phyloP scores from a whole-genome alignment of 2,329 filamentous ascomycete genomes.

The Aureobasidium mangrovei region DNA sequence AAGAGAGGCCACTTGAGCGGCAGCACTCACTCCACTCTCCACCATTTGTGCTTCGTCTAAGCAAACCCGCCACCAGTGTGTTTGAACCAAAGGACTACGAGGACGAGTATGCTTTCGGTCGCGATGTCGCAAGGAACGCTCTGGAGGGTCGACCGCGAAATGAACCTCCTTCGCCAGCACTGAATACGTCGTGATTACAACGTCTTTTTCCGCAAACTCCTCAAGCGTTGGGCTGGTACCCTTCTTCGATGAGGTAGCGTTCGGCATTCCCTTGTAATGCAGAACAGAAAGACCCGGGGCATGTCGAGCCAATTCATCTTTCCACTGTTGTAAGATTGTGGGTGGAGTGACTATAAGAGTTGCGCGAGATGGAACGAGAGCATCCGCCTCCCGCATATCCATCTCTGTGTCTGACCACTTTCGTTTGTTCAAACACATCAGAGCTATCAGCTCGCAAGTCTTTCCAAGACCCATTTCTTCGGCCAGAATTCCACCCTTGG shows the following conservation, averaged over 20 bases:
- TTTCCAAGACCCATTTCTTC: conserved; percentile 83
- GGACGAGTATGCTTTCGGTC: conserved; percentile 56
- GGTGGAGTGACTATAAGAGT: conserved; percentile 56
- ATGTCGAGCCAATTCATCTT: conserved; percentile 49
- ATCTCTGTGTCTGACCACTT: conserved; percentile 13
- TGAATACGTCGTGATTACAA: conserved; percentile 55
- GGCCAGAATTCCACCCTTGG: conserved; percentile 57
- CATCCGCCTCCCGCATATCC: neutral
- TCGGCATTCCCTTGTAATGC: conserved; percentile 46
- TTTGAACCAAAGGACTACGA: conserved; percentile 67
- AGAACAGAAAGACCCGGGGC: conserved; percentile 48
- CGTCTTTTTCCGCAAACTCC: conserved; percentile 42
- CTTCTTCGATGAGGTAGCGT: conserved; percentile 23
- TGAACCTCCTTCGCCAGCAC: conserved; percentile 75
- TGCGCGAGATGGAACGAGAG: conserved; percentile 38
- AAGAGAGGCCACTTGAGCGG: conserved; percentile 67
- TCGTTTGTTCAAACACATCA: conserved; percentile 57
- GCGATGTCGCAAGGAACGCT: conserved; percentile 53
- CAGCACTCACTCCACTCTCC: conserved; percentile 76
- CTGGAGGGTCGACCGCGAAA: conserved; percentile 61
- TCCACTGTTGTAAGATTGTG: conserved; percentile 56
- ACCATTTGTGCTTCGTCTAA: conserved; percentile 81
- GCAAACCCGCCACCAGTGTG: conserved; percentile 80
- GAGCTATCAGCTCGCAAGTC: conserved; percentile 64
- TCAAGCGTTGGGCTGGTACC: conserved; percentile 35